A percentile compares a stretch with the other conserved stretches of the same genome.
These are phyloP conservation scores for Penicillium sp. DNA, from an alignment of 2,329 filamentous ascomycete species.

Conservation along the genomic window DNA sequence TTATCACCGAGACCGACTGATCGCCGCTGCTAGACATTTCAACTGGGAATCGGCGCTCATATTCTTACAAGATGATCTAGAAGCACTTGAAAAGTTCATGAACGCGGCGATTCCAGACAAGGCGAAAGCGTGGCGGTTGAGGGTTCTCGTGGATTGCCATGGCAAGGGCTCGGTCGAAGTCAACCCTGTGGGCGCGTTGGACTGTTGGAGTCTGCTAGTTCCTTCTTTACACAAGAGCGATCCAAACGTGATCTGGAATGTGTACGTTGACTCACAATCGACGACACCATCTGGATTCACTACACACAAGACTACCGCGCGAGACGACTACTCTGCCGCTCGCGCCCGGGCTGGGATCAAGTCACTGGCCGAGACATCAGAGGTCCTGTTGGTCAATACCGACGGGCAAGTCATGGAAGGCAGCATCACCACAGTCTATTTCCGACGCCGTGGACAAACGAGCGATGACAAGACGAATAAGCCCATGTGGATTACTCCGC, in stretches of 20 bases:
- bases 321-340: slow-evolving; percentile 65
- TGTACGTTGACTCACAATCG: slow-evolving; percentile 48
- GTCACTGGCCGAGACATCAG: slow-evolving; percentile 44
- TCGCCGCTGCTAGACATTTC: slow-evolving; percentile 52
- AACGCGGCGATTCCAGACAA: slow-evolving; percentile 29
- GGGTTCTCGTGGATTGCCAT: slow-evolving; percentile 27
- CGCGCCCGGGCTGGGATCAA: slow-evolving; percentile 55
- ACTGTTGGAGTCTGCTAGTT: slow-evolving; percentile 22
- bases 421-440: slow-evolving; percentile 74
- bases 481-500: slow-evolving; percentile 68
- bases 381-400: slow-evolving; percentile 69
- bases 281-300: slow-evolving; percentile 61
- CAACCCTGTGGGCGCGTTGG: slow-evolving; percentile 23
- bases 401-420: slow-evolving; percentile 73
- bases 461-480: neutral
- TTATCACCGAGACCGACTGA: slow-evolving; percentile 70
- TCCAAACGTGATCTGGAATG: slow-evolving; percentile 35
- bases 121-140: slow-evolving; percentile 34
- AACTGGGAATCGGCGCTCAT: slow-evolving; percentile 37
- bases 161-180: slow-evolving; percentile 31
- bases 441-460: slow-evolving; percentile 56
- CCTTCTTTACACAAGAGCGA: slow-evolving; percentile 13
- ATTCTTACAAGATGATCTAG: slow-evolving; percentile 28
- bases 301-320: slow-evolving; percentile 75
- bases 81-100: slow-evolving; percentile 22